These are phyloP conservation scores for Mangifera indica DNA, from an alignment of 345 rosid genomes.

Conservation along the genomic window DNA sequence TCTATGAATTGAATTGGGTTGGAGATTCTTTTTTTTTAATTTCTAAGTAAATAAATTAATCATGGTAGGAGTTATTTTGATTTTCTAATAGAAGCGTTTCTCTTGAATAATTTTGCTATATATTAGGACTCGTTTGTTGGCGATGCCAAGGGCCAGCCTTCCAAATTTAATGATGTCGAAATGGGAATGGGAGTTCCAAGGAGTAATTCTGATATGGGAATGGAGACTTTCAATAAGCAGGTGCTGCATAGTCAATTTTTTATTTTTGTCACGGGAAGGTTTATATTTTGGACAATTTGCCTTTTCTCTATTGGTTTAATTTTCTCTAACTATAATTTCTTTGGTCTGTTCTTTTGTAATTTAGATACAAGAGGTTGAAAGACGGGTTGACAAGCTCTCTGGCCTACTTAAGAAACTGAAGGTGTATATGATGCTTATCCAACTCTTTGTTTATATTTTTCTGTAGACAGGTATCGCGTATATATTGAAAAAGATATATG, in stretches of 20 bases:
- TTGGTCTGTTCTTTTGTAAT: constrained; percentile 11
- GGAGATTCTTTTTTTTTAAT: not conserved
- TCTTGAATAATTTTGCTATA: constrained; percentile 4
- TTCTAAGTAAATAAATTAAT: not conserved
- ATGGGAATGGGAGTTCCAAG: constrained; percentile 49
- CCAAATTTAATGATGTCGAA: constrained; percentile 46
- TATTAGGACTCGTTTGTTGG: constrained; percentile 50
- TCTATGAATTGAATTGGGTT: not conserved
- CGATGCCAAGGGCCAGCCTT: constrained; percentile 35
- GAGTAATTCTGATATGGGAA: constrained; percentile 56
- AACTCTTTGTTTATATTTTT: constrained; percentile 5
- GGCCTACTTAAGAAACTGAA: constrained; percentile 54
- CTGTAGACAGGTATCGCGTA: not conserved
- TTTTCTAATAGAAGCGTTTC: not conserved
- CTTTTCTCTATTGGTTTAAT: not conserved
- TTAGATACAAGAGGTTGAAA: constrained; percentile 68
- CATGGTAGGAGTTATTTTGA: not conserved
- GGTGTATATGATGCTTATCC: constrained; percentile 35
- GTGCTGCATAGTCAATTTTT: constrained; percentile 24
- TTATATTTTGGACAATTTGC: not conserved
- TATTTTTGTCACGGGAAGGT: not conserved
- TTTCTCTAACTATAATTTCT: constrained; percentile 9
- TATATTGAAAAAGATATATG: not conserved
- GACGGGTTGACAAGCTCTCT: constrained; percentile 51
- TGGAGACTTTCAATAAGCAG: constrained; percentile 69